Evolutionary conservation across 1,284 basidiomycete species (phyloP).

Genomic region (Sanghuangporus sanghuang): DNA sequence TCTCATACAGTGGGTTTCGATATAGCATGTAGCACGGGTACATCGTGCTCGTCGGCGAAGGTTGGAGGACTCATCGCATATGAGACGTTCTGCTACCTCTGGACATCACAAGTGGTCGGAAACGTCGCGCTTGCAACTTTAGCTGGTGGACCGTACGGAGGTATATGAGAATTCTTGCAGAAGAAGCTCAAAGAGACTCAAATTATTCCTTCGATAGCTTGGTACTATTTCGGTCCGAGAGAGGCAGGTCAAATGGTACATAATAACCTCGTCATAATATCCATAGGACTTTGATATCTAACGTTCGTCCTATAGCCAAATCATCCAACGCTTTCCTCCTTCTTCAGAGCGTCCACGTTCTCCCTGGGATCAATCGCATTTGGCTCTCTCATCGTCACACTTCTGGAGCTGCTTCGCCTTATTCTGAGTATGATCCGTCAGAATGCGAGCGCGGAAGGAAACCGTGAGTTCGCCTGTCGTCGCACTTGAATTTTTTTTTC

Average conservation of each 20-base stretch:
- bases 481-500: too few species aligned
- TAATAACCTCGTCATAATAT: constrained; percentile 7
- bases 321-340: constrained; percentile 66
- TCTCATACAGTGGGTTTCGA: neutral
- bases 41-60: constrained; percentile 45
- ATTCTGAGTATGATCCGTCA: constrained; percentile 61
- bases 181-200: neutral
- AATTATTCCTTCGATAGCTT: constrained; percentile 31
- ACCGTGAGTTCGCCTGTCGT: constrained; percentile 46
- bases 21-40: constrained; percentile 36
- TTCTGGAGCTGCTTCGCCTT: constrained; percentile 74
- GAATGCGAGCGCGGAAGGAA: constrained; percentile 64
- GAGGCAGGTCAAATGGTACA: constrained; percentile 55
- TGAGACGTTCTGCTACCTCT: constrained; percentile 77
- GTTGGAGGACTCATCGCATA: constrained; percentile 74
- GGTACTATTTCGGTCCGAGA: constrained; percentile 73
- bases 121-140: constrained; percentile 79
- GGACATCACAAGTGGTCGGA: constrained; percentile 76
- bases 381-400: constrained; percentile 83
- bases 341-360: constrained; percentile 77
- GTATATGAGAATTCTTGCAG: constrained; percentile 27
- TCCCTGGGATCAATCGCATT: constrained; percentile 89
- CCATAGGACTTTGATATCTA: neutral
- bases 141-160: constrained; percentile 64
- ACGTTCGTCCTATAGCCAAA: constrained; percentile 44